phyloP scores from a whole-genome alignment of 2,329 filamentous ascomycete genomes.

The Fusarium mangiferae region DNA sequence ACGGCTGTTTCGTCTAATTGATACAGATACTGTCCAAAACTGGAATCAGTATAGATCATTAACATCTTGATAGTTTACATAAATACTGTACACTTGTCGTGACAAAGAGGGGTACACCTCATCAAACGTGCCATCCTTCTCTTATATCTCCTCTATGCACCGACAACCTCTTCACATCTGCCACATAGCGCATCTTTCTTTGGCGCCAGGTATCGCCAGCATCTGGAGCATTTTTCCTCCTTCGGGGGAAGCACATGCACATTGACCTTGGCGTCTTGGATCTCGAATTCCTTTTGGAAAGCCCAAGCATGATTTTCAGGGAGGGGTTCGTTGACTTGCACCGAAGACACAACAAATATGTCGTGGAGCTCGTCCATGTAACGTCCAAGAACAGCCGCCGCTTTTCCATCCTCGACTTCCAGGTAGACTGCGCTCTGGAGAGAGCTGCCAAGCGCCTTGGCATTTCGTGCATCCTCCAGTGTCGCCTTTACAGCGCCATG shows the following conservation, averaged over 20 bases:
- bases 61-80: conserved; percentile 22
- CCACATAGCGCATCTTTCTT: conserved; percentile 73
- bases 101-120: conserved; percentile 27
- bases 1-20: conserved; percentile 18
- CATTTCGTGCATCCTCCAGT: conserved; percentile 76
- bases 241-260: conserved; percentile 61
- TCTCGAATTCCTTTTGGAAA: conserved; percentile 56
- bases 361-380: conserved; percentile 65
- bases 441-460: conserved; percentile 81
- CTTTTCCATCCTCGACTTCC: conserved; percentile 52
- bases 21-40: conserved; percentile 5
- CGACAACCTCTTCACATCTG: conserved; percentile 76
- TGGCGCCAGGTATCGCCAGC: conserved; percentile 88
- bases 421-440: conserved; percentile 80
- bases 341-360: conserved; percentile 76
- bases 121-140: conserved; percentile 2
- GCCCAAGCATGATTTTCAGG: conserved; percentile 51
- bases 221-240: conserved; percentile 81
- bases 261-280: conserved; percentile 49
- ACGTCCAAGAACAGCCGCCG: conserved; percentile 50
- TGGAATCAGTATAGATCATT: background rate
- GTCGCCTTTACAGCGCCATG: conserved; percentile 77
- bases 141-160: conserved; percentile 12
- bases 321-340: conserved; percentile 57
- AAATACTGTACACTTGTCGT: conserved; percentile 28